Evolutionary conservation across 108 stramenopile genomes (phyloP), one percentile per base, ranked within the genome.

Genomic region (Cyclotella choctawhatcheeana): DNA sequence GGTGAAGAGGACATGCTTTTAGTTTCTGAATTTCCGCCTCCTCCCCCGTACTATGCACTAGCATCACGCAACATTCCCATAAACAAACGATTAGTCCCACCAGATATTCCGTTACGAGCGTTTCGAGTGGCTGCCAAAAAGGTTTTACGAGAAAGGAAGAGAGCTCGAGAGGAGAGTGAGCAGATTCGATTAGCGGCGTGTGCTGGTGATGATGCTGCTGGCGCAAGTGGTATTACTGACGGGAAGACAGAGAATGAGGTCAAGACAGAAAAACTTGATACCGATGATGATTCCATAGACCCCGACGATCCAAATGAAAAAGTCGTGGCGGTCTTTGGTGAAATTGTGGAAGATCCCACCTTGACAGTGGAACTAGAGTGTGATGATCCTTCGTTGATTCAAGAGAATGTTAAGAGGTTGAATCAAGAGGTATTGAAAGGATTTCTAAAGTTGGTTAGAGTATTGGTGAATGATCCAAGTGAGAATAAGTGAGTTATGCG

Each of bases 311-410:
- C 78, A 21, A 80, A 69, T 44, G 79, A 80, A 33, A 51, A 66
- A 3, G 82, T 94, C 8, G 88, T 94, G 29, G 93, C 85, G 0
- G 85, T 90, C 16, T 92, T 94, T 86, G 91, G 91, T 30, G 89
- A 94, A 72, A 88, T 94, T 69, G 90, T 92, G 20, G 93, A 94
- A 67, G 93, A 94, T 81, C 93, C 93, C 0, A 65, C 86, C 30
- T 55, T 89, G 27, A 75, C 85, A 5, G 84, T 89, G 4, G 63
- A 82, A 51, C 90, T 89, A 67, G 43, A 69, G 20, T 94, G 90
- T 59, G 83, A 89, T 62, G 85, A 94, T 82, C 93, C 90, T 1
- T 67, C 44, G 0, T 68, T 83, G 0, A 69, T 94, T 43, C 71
- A 85, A n/a, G 89, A 91, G 53, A 88, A 91, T 68, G 85, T 94